Evolutionary conservation across 768 basidiomycete genomes (phyloP), one percentile per base, ranked within the genome.

Genomic region (Boletus rex-veris): DNA sequence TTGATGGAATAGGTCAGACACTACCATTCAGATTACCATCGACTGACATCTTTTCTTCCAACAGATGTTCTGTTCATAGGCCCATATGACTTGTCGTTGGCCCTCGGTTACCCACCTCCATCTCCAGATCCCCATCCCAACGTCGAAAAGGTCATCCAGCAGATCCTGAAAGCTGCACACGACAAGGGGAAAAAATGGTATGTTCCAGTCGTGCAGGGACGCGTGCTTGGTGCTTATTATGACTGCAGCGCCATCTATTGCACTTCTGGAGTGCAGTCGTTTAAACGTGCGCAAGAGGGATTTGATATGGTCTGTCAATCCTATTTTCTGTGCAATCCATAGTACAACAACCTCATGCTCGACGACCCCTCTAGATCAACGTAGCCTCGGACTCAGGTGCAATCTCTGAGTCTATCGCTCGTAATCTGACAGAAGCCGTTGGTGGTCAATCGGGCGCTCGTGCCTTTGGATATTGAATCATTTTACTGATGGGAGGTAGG

Each of bases 71-170:
- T 85, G 19, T 83, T 84, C 68, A 80, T 87, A 49, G 85, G 85
- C 4, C 85, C 85, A 4, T 87, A 81, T 55, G 85, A 87, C 62
- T 75, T 88, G 39, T 88, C 86, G 2, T 73, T 85, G 47, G 75
- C 79, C 1, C 72, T 85, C 26, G 84, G 85, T 35, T 81, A 78
- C 62, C 77, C 81, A 1, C 68, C 81, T 6, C 85, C 85, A 15
- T 76, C 78, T 30, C 86, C 84, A 1, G 80, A 86, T 58, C 82
- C 83, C 0, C 81, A 86, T 55, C 81, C 84, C 0, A 78, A 83
- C 3, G 80, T 85, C 4, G 86, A 88, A 61, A 70, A 74, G 51
- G 65, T 79, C 8, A 84, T 88, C 36, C 80, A 85, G 53, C 64
- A 66, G 15, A 80, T 87, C 24, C 70, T 82, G 30, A 59, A 71